Conservation (phyloP, 202 grass and related monocot genomes). For the Bolboschoenoplectus hybrid region DNA sequence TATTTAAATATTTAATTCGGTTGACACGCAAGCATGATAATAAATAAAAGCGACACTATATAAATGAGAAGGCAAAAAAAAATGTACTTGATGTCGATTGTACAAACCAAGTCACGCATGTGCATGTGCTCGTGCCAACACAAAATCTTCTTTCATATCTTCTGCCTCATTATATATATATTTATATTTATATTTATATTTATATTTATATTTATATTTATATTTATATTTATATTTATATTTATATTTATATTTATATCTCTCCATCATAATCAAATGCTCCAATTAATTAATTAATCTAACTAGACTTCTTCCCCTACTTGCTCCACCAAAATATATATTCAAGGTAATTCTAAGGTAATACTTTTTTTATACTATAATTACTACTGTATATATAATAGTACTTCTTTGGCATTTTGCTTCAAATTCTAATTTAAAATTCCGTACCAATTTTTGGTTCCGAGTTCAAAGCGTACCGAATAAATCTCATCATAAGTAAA, state of each 20-base stretch:
- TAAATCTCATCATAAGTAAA: too few species aligned
- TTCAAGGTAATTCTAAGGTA: too few species aligned
- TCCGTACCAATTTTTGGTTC: not conserved
- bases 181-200: not conserved
- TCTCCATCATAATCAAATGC: not conserved
- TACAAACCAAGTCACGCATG: constrained; percentile 26
- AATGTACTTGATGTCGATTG: constrained; percentile 40
- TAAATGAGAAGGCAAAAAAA: constrained; percentile 18
- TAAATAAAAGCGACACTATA: constrained; percentile 31
- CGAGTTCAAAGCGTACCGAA: not conserved
- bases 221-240: not conserved
- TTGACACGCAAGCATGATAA: not conserved
- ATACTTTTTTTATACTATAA: too few species aligned
- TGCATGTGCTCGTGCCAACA: constrained; percentile 34
- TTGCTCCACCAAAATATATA: not conserved
- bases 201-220: not conserved
- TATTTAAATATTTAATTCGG: not conserved
- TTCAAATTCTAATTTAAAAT: not conserved
- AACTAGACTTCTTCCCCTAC: not conserved
- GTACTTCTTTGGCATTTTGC: not conserved
- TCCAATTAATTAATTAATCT: not conserved
- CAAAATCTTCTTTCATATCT: constrained; percentile 21
- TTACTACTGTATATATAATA: not conserved
- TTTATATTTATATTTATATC: not conserved
- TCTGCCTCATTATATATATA: constrained; percentile 5